These are phyloP conservation scores for Fusarium graminum DNA, from an alignment of 2,329 filamentous ascomycete genomes.

Conservation along the genomic window DNA sequence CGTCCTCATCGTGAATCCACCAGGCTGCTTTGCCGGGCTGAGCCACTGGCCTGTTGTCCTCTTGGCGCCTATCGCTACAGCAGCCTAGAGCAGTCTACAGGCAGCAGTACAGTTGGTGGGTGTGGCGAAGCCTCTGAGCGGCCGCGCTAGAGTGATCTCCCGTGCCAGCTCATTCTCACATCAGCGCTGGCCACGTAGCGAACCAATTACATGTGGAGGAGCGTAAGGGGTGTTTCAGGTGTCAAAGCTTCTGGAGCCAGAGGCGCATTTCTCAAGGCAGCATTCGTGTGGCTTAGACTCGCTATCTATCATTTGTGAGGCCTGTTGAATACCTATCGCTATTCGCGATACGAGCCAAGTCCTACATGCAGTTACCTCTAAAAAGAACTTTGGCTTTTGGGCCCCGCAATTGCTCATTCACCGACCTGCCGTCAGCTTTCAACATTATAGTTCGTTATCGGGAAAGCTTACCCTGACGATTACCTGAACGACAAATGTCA, in stretches of 20 bases:
- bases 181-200: slow-evolving; percentile 5
- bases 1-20: not conserved
- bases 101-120: slow-evolving; percentile 20
- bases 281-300: slow-evolving; percentile 4
- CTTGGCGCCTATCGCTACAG: not conserved
- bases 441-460: too few relatives aligned
- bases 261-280: slow-evolving; percentile 15
- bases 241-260: not conserved
- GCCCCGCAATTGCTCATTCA: not conserved
- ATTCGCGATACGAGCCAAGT: not conserved
- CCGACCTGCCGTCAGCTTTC: not conserved
- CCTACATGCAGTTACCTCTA: not conserved
- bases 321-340: not conserved
- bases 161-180: slow-evolving; percentile 32
- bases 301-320: not conserved
- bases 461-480: too few relatives aligned
- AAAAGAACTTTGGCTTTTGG: not conserved
- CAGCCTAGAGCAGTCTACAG: not conserved
- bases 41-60: slow-evolving; percentile 23
- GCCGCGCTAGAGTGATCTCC: slow-evolving; percentile 2
- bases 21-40: slow-evolving; percentile 18
- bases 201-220: slow-evolving; percentile 2
- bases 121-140: slow-evolving; percentile 19
- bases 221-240: not conserved
- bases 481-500: too few relatives aligned